These are phyloP conservation scores for Taphrina betulina DNA, from an alignment of 1,139 yeast species.

Conservation along the genomic window DNA sequence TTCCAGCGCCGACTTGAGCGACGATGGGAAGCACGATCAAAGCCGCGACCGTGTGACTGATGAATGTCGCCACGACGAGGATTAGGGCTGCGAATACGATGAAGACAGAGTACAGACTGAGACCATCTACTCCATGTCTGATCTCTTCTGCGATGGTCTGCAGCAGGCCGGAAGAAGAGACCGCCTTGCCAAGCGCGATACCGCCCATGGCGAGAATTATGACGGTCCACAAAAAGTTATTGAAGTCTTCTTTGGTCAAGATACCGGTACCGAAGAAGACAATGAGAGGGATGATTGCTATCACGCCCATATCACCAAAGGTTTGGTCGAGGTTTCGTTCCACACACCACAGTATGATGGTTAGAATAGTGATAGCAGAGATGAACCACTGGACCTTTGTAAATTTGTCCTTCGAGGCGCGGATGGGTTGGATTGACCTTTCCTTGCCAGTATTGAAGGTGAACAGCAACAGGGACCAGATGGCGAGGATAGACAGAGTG, in stretches of 20 bases:
- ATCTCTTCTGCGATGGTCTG: conserved; percentile 72
- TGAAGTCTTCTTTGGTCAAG: conserved; percentile 78
- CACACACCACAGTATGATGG: conserved; percentile 84
- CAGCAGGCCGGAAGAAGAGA: conserved; percentile 79
- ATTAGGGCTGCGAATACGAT: conserved; percentile 75
- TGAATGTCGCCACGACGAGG: conserved; percentile 84
- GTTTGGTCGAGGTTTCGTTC: conserved; percentile 64
- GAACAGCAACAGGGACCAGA: conserved; percentile 69
- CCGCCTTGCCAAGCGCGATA: conserved; percentile 86
- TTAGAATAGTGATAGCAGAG: conserved; percentile 59
- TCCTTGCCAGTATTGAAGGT: conserved; percentile 63
- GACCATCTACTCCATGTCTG: conserved; percentile 57
- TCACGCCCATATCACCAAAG: conserved; percentile 87
- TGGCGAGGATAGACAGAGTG: conserved; percentile 57
- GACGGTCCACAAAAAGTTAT: conserved; percentile 91
- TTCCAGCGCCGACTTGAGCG: conserved; percentile 74
- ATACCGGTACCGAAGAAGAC: conserved; percentile 85
- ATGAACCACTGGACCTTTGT: conserved; percentile 73
- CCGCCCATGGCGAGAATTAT: conserved; percentile 96
- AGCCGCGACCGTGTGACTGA: conserved; percentile 94
- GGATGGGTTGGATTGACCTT: conserved; percentile 62
- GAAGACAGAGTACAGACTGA: conserved; percentile 66
- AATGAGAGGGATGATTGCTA: conserved; percentile 80
- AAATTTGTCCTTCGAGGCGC: conserved; percentile 60
- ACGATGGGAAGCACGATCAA: conserved; percentile 84